A percentile compares a stretch with the other conserved stretches of the same genome.
Conservation (phyloP, 2,329 filamentous ascomycete species). For the Ophiosphaerella narmari region DNA sequence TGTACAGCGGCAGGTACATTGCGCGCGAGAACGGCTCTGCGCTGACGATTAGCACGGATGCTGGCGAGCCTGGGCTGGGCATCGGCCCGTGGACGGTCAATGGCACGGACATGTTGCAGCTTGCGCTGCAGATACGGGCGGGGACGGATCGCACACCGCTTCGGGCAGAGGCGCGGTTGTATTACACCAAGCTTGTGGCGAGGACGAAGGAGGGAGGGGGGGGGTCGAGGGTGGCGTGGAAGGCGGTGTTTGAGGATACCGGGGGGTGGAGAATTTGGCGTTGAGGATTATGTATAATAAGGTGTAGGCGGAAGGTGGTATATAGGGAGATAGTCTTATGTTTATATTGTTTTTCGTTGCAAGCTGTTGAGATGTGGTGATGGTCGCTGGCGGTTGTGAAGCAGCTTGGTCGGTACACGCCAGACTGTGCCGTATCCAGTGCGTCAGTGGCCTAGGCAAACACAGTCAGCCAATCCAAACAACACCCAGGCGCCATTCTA, state of each 20-base stretch:
- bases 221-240: constrained; percentile 20
- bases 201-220: constrained; percentile 13
- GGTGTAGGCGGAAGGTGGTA: neutral
- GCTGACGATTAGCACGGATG: constrained; percentile 32
- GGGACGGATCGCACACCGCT: constrained; percentile 7
- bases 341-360: too few relatives aligned
- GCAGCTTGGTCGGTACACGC: too few relatives aligned
- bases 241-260: constrained; percentile 27
- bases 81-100: constrained; percentile 39
- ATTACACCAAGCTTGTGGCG: constrained; percentile 26
- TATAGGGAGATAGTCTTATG: too few relatives aligned
- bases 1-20: constrained; percentile 34
- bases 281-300: constrained; percentile 22
- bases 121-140: constrained; percentile 15
- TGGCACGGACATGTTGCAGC: constrained; percentile 35
- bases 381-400: too few relatives aligned
- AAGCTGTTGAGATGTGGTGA: too few relatives aligned
- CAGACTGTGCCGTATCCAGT: too few relatives aligned
- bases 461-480: too few relatives aligned
- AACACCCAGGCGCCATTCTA: too few relatives aligned
- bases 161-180: constrained; percentile 20
- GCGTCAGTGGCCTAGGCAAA: too few relatives aligned
- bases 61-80: constrained; percentile 31
- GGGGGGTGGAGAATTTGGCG: constrained; percentile 28
- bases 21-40: constrained; percentile 17